Evolutionary conservation across 192 early-diverging fungal species (phyloP).

Genomic region (Entomortierella lignicola): DNA sequence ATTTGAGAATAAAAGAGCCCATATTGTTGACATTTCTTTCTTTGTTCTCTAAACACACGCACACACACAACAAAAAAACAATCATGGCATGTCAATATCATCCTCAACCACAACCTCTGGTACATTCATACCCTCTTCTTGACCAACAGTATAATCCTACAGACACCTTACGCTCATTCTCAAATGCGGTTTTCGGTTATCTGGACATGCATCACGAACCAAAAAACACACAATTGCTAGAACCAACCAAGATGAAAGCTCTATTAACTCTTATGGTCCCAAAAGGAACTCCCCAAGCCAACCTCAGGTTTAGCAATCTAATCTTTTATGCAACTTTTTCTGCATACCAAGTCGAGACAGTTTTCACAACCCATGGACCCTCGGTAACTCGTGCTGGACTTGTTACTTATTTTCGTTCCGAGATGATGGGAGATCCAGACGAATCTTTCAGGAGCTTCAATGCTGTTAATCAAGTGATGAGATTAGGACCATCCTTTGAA

Average conservation of each 20-base stretch:
- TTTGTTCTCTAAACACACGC: too few species aligned
- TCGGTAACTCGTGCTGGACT: slow-evolving; percentile 28
- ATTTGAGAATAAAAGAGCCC: too few species aligned
- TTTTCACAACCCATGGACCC: slow-evolving; percentile 27
- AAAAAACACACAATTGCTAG: slow-evolving; percentile 22
- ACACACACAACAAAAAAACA: too few species aligned
- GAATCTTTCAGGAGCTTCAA: slow-evolving; percentile 13
- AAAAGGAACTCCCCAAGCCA: neutral
- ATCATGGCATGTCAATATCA: slow-evolving; percentile 18
- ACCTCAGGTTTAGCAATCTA: slow-evolving; percentile 2
- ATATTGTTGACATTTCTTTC: too few species aligned
- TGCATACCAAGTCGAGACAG: slow-evolving; percentile 30
- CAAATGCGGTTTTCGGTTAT: slow-evolving; percentile 24
- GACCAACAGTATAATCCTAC: slow-evolving; percentile 39
- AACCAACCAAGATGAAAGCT: slow-evolving; percentile 33
- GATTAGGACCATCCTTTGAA: slow-evolving; percentile 17
- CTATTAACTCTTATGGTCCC: slow-evolving; percentile 8
- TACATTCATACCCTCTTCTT: slow-evolving; percentile 15
- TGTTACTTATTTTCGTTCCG: slow-evolving; percentile 25
- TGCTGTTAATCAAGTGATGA: slow-evolving; percentile 19
- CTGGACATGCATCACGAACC: slow-evolving; percentile 36
- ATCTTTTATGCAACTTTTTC: slow-evolving; percentile 3
- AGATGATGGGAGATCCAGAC: slow-evolving; percentile 36
- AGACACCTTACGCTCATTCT: slow-evolving; percentile 25
- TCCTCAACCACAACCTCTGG: slow-evolving; percentile 2